A percentile compares a stretch with the other conserved stretches of the same genome.
phyloP scores from a whole-genome alignment of 805 yeast species.

The Schwanniomyces polymorphus region DNA sequence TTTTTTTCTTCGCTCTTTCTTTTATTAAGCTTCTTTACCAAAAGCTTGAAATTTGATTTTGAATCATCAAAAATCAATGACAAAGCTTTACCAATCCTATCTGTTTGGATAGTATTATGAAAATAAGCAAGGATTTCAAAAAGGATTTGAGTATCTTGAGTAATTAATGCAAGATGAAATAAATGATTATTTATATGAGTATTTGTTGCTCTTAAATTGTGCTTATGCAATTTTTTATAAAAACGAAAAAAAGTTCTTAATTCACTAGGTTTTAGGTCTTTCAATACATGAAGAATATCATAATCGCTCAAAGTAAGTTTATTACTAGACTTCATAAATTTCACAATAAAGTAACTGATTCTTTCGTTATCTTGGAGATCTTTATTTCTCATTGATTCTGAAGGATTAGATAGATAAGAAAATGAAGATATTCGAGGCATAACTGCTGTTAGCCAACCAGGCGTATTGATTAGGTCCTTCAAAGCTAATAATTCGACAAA shows the following conservation, averaged over 20 bases:
- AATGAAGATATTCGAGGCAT: background rate
- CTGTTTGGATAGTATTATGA: background rate
- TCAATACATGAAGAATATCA: constrained; percentile 3
- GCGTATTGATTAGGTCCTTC: background rate
- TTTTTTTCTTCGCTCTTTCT: background rate
- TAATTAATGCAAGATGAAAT: background rate
- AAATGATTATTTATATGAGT: constrained; percentile 3
- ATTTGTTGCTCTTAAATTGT: background rate
- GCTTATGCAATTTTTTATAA: background rate
- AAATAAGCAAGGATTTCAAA: background rate
- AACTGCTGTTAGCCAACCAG: constrained; percentile 7
- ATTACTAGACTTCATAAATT: background rate
- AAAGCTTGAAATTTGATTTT: background rate
- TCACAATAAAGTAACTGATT: background rate
- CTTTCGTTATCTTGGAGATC: background rate
- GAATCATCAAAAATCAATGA: background rate
- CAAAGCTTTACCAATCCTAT: background rate
- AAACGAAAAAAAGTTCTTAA: background rate
- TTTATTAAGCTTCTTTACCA: constrained; percentile 3
- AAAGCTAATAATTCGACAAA: background rate
- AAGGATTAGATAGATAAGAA: background rate
- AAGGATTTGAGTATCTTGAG: background rate
- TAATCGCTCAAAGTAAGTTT: constrained; percentile 1
- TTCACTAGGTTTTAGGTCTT: background rate
- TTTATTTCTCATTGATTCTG: background rate